These are phyloP conservation scores for Blastosporella zonata DNA, from an alignment of 1,284 basidiomycete genomes.

Conservation along the genomic window DNA sequence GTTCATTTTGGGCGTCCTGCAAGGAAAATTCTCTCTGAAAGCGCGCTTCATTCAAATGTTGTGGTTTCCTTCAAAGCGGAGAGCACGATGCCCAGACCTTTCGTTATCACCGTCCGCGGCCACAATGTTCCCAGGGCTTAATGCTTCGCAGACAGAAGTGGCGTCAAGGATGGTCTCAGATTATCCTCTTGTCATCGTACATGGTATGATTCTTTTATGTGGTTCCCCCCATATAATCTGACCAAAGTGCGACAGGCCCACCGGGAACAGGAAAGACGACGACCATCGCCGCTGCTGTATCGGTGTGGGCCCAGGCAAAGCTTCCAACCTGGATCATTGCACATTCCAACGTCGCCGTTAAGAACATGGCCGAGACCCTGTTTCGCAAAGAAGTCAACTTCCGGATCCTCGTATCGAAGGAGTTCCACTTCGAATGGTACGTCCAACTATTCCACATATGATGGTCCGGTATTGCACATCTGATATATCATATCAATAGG, in stretches of 20 bases:
- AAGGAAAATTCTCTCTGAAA: constrained; percentile 23
- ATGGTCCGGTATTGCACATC: neutral
- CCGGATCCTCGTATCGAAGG: constrained; percentile 45
- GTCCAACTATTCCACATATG: constrained; percentile 8
- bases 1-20: constrained; percentile 31
- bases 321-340: constrained; percentile 30
- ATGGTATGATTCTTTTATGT: constrained; percentile 23
- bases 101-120: neutral
- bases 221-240: neutral
- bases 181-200: constrained; percentile 27
- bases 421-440: constrained; percentile 48
- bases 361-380: constrained; percentile 44
- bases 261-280: constrained; percentile 33
- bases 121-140: constrained; percentile 21
- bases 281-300: constrained; percentile 29
- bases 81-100: neutral
- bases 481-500: constrained; percentile 27
- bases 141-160: constrained; percentile 28
- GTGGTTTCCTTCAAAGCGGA: constrained; percentile 32
- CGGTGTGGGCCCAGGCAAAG: constrained; percentile 21
- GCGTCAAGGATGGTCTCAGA: constrained; percentile 27
- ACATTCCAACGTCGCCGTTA: constrained; percentile 44
- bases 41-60: constrained; percentile 30
- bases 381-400: constrained; percentile 36
- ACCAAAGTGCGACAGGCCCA: constrained; percentile 21